A percentile compares a stretch with the other conserved stretches of the same genome.
Conservation (phyloP, 1,284 basidiomycete genomes). For the Boletus smithii region DNA sequence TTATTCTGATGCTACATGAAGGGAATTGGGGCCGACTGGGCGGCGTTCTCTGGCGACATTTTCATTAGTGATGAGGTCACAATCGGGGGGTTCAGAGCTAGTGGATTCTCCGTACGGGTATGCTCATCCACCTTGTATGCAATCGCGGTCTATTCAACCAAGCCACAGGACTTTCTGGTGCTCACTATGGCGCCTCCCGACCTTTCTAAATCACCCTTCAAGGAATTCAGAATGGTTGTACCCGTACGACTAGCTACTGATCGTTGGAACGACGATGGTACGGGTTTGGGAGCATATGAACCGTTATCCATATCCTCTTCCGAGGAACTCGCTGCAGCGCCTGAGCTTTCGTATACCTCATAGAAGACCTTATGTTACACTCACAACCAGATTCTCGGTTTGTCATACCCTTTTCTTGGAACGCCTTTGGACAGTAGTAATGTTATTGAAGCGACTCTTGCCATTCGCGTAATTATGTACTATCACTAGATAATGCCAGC, state of each 20-base stretch:
- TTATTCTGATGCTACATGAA: constrained; percentile 26
- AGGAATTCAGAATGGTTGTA: constrained; percentile 54
- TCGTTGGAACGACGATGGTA: constrained; percentile 46
- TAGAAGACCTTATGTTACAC: background rate
- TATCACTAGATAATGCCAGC: too few relatives aligned
- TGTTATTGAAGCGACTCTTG: background rate
- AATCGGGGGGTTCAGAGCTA: constrained; percentile 59
- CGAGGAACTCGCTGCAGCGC: constrained; percentile 22
- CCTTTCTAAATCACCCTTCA: constrained; percentile 50
- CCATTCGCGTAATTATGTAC: background rate
- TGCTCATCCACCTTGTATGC: constrained; percentile 2
- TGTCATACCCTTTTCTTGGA: background rate
- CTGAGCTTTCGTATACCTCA: constrained; percentile 10
- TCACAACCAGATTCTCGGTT: background rate
- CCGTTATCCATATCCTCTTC: constrained; percentile 32
- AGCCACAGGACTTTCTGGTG: constrained; percentile 57
- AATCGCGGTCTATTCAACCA: constrained; percentile 1
- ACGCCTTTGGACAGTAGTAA: background rate
- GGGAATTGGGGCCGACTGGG: constrained; percentile 60
- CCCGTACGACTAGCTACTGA: constrained; percentile 69
- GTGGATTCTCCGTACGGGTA: constrained; percentile 64
- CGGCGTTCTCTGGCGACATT: constrained; percentile 61
- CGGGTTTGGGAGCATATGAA: constrained; percentile 32
- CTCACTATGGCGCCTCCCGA: constrained; percentile 58
- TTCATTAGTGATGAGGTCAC: constrained; percentile 45